Evolutionary conservation across 2,329 filamentous ascomycete species (phyloP).

Genomic region (Diaporthe batatas): DNA sequence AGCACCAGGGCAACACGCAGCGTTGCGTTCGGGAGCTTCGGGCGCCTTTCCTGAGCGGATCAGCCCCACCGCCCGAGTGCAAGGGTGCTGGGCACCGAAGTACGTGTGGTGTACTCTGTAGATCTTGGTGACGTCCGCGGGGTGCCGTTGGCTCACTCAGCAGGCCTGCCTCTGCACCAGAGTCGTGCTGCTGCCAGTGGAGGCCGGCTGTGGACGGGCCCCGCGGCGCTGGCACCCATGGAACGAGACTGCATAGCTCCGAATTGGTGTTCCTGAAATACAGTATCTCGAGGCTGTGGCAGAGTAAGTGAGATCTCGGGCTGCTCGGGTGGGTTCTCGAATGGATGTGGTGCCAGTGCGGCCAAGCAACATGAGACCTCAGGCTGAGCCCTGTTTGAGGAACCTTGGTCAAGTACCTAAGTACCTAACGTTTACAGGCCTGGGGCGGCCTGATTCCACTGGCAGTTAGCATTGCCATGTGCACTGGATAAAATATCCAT

Average conservation of each 20-base stretch:
- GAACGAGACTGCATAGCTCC: slow-evolving; percentile 14
- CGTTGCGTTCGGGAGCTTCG: slow-evolving; percentile 30
- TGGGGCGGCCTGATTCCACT: too few relatives aligned
- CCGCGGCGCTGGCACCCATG: slow-evolving; percentile 3
- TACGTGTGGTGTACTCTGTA: too few relatives aligned
- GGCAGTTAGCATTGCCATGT: background rate
- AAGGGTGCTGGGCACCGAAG: slow-evolving; percentile 4
- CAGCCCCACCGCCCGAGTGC: slow-evolving; percentile 2
- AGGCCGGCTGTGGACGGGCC: background rate
- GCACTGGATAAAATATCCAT: too few relatives aligned
- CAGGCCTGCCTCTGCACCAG: background rate
- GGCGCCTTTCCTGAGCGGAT: slow-evolving; percentile 17
- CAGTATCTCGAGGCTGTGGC: background rate
- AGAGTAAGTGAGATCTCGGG: too few relatives aligned
- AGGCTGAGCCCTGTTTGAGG: too few relatives aligned
- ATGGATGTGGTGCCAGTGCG: background rate
- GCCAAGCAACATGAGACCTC: background rate
- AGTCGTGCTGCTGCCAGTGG: background rate
- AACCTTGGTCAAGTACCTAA: too few relatives aligned
- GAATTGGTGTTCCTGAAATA: background rate
- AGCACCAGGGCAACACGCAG: slow-evolving; percentile 6
- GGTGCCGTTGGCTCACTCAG: slow-evolving; percentile 13
- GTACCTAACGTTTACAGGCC: too few relatives aligned
- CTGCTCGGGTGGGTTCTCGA: background rate
- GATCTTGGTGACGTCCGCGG: slow-evolving; percentile 29